phyloP scores from a whole-genome alignment of 2,329 filamentous ascomycete genomes.

The Xylariomycetidae sp. region DNA sequence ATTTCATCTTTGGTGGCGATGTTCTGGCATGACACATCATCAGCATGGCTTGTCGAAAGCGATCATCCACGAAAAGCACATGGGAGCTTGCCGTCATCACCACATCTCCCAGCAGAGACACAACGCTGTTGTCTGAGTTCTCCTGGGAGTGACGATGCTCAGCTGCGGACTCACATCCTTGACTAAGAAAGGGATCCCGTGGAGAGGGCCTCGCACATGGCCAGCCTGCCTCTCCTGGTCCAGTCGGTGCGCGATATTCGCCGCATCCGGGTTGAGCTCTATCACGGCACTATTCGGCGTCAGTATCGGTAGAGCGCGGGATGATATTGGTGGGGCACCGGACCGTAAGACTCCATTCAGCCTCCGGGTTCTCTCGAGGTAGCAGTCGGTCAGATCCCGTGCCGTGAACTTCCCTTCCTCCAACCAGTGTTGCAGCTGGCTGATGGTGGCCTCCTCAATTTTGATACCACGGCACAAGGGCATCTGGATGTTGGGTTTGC shows the following conservation, averaged over 20 bases:
- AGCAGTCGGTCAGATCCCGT: constrained; percentile 7
- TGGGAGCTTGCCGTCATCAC: too few relatives aligned
- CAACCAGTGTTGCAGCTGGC: constrained; percentile 8
- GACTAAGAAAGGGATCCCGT: constrained; percentile 69
- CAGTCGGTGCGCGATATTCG: constrained; percentile 52
- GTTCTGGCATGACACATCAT: constrained; percentile 31
- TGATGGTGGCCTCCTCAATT: constrained; percentile 12
- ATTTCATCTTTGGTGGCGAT: constrained; percentile 63
- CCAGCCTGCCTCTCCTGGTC: constrained; percentile 56
- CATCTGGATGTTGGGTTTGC: constrained; percentile 3
- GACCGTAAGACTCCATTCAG: constrained; percentile 7
- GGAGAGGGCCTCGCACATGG: constrained; percentile 56
- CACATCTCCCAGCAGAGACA: too few relatives aligned
- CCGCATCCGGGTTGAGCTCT: constrained; percentile 62
- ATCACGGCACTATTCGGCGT: constrained; percentile 57
- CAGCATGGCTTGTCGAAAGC: background rate
- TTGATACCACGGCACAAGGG: constrained; percentile 8
- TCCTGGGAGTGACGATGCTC: too few relatives aligned
- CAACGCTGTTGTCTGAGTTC: too few relatives aligned
- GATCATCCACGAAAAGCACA: background rate
- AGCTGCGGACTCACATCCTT: constrained; percentile 55
- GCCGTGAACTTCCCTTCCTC: constrained; percentile 6
- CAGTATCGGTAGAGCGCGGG: too few relatives aligned
- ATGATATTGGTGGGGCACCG: background rate
- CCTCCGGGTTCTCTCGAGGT: constrained; percentile 8